These are phyloP conservation scores for Pezicula rhizophila DNA, from an alignment of 2,329 filamentous ascomycete genomes.

Conservation along the genomic window DNA sequence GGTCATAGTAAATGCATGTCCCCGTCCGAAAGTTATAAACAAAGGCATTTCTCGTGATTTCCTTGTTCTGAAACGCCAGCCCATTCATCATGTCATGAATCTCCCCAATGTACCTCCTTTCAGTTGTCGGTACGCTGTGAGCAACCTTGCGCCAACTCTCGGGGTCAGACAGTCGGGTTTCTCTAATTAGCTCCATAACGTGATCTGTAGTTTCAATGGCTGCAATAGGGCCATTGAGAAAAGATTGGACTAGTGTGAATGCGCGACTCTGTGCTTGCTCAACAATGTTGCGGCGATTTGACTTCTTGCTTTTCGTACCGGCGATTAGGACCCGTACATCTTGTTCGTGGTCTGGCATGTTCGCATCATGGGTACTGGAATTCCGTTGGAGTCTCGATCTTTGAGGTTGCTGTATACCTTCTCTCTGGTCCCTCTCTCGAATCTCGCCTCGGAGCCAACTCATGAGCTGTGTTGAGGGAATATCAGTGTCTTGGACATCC, in stretches of 20 bases:
- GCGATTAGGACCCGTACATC: slow-evolving; percentile 82
- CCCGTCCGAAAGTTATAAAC: slow-evolving; percentile 89
- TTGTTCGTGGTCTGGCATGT: slow-evolving; percentile 43
- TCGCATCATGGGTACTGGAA: slow-evolving; percentile 18
- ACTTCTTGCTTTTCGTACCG: slow-evolving; percentile 83
- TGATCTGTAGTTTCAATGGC: slow-evolving; percentile 86
- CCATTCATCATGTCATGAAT: slow-evolving; percentile 68
- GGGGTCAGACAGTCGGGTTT: slow-evolving; percentile 69
- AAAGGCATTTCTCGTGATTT: slow-evolving; percentile 66
- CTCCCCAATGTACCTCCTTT: slow-evolving; percentile 77
- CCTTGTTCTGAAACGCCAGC: slow-evolving; percentile 54
- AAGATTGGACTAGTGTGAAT: slow-evolving; percentile 60
- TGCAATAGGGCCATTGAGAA: slow-evolving; percentile 72
- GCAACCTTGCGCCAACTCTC: slow-evolving; percentile 81
- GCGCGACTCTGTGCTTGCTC: slow-evolving; percentile 63
- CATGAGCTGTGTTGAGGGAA: slow-evolving; percentile 68
- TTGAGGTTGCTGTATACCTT: slow-evolving; percentile 37
- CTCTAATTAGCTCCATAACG: slow-evolving; percentile 68
- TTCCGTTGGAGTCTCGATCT: slow-evolving; percentile 30
- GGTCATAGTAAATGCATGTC: slow-evolving; percentile 78
- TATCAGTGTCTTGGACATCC: slow-evolving; percentile 68
- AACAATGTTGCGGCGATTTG: slow-evolving; percentile 79
- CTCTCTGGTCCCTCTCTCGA: slow-evolving; percentile 66
- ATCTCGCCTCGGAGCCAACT: slow-evolving; percentile 76
- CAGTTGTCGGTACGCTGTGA: slow-evolving; percentile 68